These are phyloP conservation scores for Cadophora malorum DNA, from an alignment of 2,329 filamentous ascomycete genomes.

Conservation along the genomic window DNA sequence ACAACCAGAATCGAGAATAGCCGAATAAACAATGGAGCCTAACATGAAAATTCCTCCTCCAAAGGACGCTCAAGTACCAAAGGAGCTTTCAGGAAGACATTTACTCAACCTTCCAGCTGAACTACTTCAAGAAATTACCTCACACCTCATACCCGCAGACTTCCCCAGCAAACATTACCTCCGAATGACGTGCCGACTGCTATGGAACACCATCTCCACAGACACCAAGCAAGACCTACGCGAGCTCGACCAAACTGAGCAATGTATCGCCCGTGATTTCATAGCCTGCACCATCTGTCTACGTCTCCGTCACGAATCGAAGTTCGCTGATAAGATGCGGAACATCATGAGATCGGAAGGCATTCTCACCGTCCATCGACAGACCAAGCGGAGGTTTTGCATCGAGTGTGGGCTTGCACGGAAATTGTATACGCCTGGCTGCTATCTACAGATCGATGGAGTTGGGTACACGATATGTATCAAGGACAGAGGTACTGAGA, in stretches of 20 bases:
- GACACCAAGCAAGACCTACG: not conserved
- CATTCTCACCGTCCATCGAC: not conserved
- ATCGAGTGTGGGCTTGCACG: not conserved
- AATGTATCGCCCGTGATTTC: not conserved
- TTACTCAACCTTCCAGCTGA: not conserved
- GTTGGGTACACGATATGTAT: not conserved
- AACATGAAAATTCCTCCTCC: not conserved
- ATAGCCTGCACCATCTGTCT: conserved; percentile 6
- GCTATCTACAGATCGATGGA: not conserved
- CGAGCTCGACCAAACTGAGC: not conserved
- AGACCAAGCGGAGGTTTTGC: not conserved
- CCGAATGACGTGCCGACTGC: not conserved
- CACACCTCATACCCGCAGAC: not conserved
- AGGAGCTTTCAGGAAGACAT: not conserved
- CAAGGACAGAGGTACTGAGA: not conserved
- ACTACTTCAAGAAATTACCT: not conserved
- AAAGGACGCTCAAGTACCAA: not conserved
- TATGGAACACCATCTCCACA: not conserved
- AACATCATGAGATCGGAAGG: not conserved
- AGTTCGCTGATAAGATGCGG: not conserved
- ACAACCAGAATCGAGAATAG: not conserved
- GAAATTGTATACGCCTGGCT: not conserved
- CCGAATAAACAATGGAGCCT: not conserved
- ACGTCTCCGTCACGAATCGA: not conserved
- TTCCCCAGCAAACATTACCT: not conserved